A percentile compares a stretch with the other conserved stretches of the same genome.
phyloP scores from a whole-genome alignment of 345 rosid genomes.

The Firmiana major region DNA sequence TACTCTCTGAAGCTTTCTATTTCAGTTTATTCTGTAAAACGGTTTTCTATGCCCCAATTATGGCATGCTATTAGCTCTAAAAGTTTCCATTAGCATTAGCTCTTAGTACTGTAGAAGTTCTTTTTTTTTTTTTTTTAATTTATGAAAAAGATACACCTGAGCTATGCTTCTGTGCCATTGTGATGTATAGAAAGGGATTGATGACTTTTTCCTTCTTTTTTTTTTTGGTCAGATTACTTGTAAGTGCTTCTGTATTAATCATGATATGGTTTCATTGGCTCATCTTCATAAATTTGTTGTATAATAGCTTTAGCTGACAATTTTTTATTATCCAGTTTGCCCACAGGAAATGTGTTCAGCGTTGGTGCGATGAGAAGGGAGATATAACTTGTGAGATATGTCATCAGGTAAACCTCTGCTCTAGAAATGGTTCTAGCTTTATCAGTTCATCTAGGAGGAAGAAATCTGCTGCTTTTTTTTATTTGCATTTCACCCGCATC shows the following conservation, averaged over 20 bases:
- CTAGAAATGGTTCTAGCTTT: background rate
- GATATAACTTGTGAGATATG: constrained; percentile 88
- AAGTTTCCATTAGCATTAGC: background rate
- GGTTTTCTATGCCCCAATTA: background rate
- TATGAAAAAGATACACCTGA: background rate
- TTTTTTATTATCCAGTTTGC: constrained; percentile 52
- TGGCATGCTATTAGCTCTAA: background rate
- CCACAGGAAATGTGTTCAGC: constrained; percentile 95
- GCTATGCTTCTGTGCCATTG: background rate
- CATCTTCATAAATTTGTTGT: background rate
- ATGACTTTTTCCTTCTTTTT: background rate
- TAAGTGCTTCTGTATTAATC: background rate
- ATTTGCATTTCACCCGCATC: background rate
- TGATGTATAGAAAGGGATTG: background rate
- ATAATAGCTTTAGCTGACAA: constrained; percentile 6
- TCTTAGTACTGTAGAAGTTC: background rate
- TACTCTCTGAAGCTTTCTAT: background rate
- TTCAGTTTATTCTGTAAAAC: background rate
- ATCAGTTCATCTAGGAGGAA: background rate
- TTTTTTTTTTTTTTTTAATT: no score
- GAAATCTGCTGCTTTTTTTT: background rate
- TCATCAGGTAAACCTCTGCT: constrained; percentile 57
- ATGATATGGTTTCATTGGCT: background rate
- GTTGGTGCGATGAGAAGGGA: constrained; percentile 94
- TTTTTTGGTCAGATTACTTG: background rate